Evolutionary conservation across 495 filamentous ascomycete genomes (phyloP).

Genomic region (Aspergillus conjunctus): DNA sequence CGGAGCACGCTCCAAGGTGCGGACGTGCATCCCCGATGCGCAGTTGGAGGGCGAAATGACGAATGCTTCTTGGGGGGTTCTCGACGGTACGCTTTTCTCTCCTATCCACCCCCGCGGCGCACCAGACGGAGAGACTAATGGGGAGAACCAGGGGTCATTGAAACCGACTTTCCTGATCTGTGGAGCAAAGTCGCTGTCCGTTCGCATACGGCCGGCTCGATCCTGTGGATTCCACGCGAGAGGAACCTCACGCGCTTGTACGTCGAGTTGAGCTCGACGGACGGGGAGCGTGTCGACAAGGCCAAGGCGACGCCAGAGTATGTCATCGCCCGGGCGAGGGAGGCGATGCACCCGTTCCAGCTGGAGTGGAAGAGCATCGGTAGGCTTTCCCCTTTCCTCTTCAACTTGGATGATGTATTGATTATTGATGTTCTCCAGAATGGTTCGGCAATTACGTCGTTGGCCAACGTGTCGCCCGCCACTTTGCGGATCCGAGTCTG

Average conservation of each 20-base stretch:
- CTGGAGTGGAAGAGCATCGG: constrained; percentile 63
- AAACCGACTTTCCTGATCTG: constrained; percentile 77
- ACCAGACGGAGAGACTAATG: not conserved
- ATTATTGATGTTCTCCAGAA: constrained; percentile 33
- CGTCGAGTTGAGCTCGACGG: constrained; percentile 71
- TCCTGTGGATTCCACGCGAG: constrained; percentile 77
- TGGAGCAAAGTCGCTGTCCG: constrained; percentile 71
- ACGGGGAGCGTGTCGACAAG: constrained; percentile 61
- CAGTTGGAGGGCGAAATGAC: constrained; percentile 63
- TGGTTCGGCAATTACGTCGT: constrained; percentile 66
- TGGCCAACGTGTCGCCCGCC: constrained; percentile 71
- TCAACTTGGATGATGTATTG: not conserved
- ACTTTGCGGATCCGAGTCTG: constrained; percentile 63
- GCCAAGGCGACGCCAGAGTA: constrained; percentile 66
- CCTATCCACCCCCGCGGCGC: not conserved
- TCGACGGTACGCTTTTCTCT: constrained; percentile 58
- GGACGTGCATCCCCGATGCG: constrained; percentile 49
- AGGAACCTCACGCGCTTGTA: constrained; percentile 74
- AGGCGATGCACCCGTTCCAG: constrained; percentile 66
- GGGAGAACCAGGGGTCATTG: constrained; percentile 53
- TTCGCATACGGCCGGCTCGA: constrained; percentile 66
- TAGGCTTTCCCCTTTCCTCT: constrained; percentile 27
- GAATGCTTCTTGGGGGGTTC: constrained; percentile 73
- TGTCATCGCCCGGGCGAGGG: constrained; percentile 65
- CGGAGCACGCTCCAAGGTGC: constrained; percentile 35